Evolutionary conservation across 1,284 basidiomycete genomes (phyloP), one percentile per base, ranked within the genome.

Genomic region (Trichosporon faecale): DNA sequence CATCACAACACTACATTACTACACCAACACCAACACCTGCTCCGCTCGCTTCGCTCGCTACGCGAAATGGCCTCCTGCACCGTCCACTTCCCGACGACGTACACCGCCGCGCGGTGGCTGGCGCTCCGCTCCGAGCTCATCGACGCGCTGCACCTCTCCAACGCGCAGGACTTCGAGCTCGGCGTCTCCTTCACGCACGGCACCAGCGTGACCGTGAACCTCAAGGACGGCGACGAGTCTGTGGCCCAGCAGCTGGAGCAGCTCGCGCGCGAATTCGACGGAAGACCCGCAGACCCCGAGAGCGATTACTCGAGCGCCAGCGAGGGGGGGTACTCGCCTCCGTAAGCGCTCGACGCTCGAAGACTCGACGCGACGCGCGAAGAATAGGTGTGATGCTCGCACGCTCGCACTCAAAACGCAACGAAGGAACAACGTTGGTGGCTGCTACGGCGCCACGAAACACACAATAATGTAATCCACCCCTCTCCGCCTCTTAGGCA

Each of bases 61-160:
- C 21, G 12, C 57, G 12, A 3, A 6, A 61, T 61, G 57, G 18
- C 57, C 57, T 31, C 27, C 27, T 29, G 27, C 57, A 61, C 14
- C 57, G 57, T 61, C 57, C 57, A 61, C 57, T 61, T 61, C 27
- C 27, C 27, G 16, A 31, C 57, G n/a, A 61, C 57, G 2, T 61
- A 61, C 57, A 61, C 27, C 29, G 57, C 57, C 16, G 57, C 57
- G 12, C 57, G 57, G 16, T 61, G 57, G 57, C 57, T 61, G 6
- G 57, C 57, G 3, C 57, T 61, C 27, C 57, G 57, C 27, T 61
- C 57, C 29, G 57, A 61, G 57, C 33, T 61, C 31, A 29, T 61
- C 57, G 57, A 61, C 31, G 57, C 57, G 57, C 57, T 61, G 29
- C 57, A 61, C 12, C 29, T 31, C 5, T 29, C 57, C 57, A 16